These are phyloP conservation scores for Debaryomycetaceae sp. DNA, from an alignment of 1,139 yeast genomes.

Conservation along the genomic window DNA sequence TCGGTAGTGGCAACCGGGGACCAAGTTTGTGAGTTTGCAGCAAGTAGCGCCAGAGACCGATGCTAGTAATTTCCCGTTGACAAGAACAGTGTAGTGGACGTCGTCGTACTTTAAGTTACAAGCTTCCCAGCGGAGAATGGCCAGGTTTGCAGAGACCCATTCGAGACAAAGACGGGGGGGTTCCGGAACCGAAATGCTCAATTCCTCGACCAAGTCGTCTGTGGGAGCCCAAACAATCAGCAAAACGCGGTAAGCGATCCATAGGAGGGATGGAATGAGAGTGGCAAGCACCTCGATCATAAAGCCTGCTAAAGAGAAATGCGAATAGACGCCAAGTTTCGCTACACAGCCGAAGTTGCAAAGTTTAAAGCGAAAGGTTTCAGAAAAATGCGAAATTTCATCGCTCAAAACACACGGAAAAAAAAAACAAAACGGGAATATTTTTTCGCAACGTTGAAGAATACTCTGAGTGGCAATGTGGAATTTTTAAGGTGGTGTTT, in stretches of 20 bases:
- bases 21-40: conserved; percentile 26
- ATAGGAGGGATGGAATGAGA: conserved; percentile 30
- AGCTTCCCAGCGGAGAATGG: conserved; percentile 35
- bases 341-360: too few species aligned
- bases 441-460: too few species aligned
- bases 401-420: too few species aligned
- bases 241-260: conserved; percentile 32
- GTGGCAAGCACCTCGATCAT: conserved; percentile 34
- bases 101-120: conserved; percentile 21
- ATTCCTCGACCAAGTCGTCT: conserved; percentile 23
- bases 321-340: too few species aligned
- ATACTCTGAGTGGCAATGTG: too few species aligned
- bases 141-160: conserved; percentile 18
- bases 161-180: conserved; percentile 32
- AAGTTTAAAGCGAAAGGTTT: too few species aligned
- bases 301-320: too few species aligned
- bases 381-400: too few species aligned
- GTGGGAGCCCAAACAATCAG: conserved; percentile 27
- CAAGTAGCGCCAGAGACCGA: conserved; percentile 26
- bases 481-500: too few species aligned
- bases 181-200: conserved; percentile 33
- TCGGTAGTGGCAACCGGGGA: conserved; percentile 19
- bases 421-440: too few species aligned
- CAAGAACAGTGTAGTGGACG: conserved; percentile 23
- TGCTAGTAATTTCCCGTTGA: conserved; percentile 29